phyloP scores from a whole-genome alignment of 2,329 filamentous ascomycete genomes.

The Orbilia oligospora region DNA sequence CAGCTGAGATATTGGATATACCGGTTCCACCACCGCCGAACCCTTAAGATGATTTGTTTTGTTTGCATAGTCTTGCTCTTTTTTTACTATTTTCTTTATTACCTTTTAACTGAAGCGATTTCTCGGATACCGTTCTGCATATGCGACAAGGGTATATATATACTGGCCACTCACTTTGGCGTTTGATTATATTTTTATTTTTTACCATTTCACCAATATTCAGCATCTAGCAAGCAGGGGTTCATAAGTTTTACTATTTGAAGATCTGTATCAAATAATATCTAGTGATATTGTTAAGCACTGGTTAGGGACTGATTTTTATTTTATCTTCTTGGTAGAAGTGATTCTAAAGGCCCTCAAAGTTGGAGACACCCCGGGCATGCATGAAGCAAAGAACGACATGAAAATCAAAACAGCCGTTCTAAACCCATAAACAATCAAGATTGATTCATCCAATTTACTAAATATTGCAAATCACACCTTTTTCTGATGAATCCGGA shows the following conservation, averaged over 20 bases:
- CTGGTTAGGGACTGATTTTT: background rate
- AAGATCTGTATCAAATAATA: background rate
- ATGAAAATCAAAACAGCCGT: background rate
- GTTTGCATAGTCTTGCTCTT: slow-evolving; percentile 6
- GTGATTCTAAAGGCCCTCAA: too few relatives aligned
- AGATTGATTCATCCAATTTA: background rate
- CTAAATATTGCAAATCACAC: background rate
- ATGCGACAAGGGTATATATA: slow-evolving; percentile 8
- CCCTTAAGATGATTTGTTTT: slow-evolving; percentile 16
- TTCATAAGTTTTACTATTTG: background rate
- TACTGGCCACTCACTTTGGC: slow-evolving; percentile 28
- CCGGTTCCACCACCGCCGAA: slow-evolving; percentile 44
- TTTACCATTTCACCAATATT: slow-evolving; percentile 7
- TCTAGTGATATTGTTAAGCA: background rate
- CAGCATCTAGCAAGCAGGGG: background rate
- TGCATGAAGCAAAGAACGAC: background rate
- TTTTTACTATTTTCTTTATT: slow-evolving; percentile 6
- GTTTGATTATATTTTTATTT: slow-evolving; percentile 22
- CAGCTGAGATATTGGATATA: slow-evolving; percentile 44
- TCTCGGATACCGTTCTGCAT: slow-evolving; percentile 43
- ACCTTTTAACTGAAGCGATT: slow-evolving; percentile 24
- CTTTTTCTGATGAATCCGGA: background rate
- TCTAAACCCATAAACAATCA: background rate
- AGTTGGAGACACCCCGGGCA: background rate
- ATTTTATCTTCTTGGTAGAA: background rate